Percentiles rank a stretch among this genome's conserved stretches.
Evolutionary conservation across 2,329 filamentous ascomycete species (phyloP).

Genomic region (Phoma sp.): DNA sequence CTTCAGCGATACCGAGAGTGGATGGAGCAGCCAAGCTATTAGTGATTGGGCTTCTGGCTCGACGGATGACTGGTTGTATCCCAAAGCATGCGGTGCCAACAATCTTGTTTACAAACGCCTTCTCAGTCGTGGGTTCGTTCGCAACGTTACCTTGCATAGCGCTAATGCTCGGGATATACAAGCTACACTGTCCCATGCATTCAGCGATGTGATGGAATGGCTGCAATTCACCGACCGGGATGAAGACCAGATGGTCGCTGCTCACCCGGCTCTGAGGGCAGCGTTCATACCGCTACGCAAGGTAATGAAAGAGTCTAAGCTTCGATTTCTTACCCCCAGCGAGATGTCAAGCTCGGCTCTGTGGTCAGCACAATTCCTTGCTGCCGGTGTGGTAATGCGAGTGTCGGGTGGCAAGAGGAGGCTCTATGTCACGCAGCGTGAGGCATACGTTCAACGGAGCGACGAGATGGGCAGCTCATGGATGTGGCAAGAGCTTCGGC

Average conservation of each 20-base stretch:
- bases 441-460: conserved; percentile 73
- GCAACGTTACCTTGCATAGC: conserved; percentile 65
- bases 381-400: conserved; percentile 75
- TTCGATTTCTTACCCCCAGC: conserved; percentile 71
- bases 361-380: conserved; percentile 75
- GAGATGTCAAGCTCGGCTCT: conserved; percentile 76
- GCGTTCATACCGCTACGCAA: conserved; percentile 79
- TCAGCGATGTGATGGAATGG: conserved; percentile 59
- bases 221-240: conserved; percentile 36
- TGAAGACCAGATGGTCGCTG: conserved; percentile 31
- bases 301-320: conserved; percentile 72
- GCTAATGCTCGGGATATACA: conserved; percentile 72
- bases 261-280: conserved; percentile 65
- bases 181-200: conserved; percentile 66
- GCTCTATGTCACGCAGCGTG: conserved; percentile 76
- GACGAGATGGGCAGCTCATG: conserved; percentile 59
- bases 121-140: conserved; percentile 74
- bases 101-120: conserved; percentile 72
- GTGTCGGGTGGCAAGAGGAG: conserved; percentile 65
- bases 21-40: conserved; percentile 57
- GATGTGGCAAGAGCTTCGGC: conserved; percentile 73
- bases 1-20: conserved; percentile 49
- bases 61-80: conserved; percentile 66
- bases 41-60: conserved; percentile 55
- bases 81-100: conserved; percentile 69